A percentile compares a stretch with the other conserved stretches of the same genome.
phyloP scores from a whole-genome alignment of 345 rosid genomes.

The Crucihimalaya himalaica region DNA sequence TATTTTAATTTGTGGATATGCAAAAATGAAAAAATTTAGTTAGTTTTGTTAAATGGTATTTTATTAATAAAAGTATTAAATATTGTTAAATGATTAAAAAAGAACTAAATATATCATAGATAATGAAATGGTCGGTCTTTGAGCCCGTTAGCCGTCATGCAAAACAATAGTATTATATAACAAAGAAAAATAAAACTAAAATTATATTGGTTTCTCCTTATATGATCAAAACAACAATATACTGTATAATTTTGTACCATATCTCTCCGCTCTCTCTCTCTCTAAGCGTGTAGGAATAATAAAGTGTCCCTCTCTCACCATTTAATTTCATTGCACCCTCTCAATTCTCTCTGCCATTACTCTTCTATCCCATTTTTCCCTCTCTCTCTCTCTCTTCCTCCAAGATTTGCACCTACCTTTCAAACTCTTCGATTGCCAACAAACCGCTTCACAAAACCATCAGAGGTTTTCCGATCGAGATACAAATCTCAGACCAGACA shows the following conservation, averaged over 20 bases:
- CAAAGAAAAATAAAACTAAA: neutral
- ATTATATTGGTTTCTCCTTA: neutral
- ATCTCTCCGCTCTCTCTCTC: neutral
- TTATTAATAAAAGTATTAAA: neutral
- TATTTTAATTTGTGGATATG: neutral
- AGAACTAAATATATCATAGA: neutral
- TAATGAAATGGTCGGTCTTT: neutral
- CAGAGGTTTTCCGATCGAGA: slow-evolving; percentile 17
- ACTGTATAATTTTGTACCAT: slow-evolving; percentile 11
- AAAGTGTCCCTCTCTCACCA: slow-evolving; percentile 42
- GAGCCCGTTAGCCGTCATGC: neutral
- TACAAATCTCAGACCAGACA: slow-evolving; percentile 19
- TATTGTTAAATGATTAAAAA: neutral
- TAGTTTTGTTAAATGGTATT: neutral
- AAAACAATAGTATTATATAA: neutral
- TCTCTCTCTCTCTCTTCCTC: slow-evolving; percentile 16
- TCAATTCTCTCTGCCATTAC: slow-evolving; percentile 37
- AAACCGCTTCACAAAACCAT: slow-evolving; percentile 17
- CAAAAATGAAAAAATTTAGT: neutral
- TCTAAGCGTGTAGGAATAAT: slow-evolving; percentile 39
- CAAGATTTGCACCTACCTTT: slow-evolving; percentile 42
- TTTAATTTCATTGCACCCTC: slow-evolving; percentile 42
- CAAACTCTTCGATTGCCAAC: slow-evolving; percentile 26
- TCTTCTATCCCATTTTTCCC: slow-evolving; percentile 18
- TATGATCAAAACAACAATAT: slow-evolving; percentile 4